These are phyloP conservation scores for Fraxinus anomala DNA, from an alignment of 257 asterid genomes.

Conservation along the genomic window DNA sequence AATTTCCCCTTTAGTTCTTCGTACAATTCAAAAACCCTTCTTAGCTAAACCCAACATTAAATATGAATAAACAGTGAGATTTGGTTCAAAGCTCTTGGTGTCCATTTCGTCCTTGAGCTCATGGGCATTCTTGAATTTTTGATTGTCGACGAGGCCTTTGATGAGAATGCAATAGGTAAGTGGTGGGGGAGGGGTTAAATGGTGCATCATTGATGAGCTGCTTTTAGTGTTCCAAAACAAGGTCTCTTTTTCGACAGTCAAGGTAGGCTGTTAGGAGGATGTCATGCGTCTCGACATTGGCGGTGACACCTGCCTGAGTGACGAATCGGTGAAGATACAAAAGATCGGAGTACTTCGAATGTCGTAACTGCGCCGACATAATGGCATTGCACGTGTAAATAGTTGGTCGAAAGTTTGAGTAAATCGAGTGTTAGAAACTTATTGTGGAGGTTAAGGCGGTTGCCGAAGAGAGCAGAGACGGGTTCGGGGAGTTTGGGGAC, in stretches of 20 bases:
- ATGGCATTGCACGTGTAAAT: constrained; percentile 55
- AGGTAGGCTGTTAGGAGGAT: constrained; percentile 65
- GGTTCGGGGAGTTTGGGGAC: constrained; percentile 89
- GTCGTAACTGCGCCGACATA: constrained; percentile 83
- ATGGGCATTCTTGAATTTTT: constrained; percentile 59
- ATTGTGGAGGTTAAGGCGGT: no score
- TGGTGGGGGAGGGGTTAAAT: constrained; percentile 33
- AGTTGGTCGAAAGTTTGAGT: constrained; percentile 65
- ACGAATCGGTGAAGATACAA: constrained; percentile 86
- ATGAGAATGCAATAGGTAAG: constrained; percentile 55
- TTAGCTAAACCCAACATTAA: no score
- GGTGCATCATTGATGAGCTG: constrained; percentile 72
- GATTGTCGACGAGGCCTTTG: constrained; percentile 71
- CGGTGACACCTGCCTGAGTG: constrained; percentile 79
- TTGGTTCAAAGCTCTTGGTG: constrained; percentile 57
- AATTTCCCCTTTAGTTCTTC: no score
- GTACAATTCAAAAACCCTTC: no score
- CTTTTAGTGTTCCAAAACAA: constrained; percentile 81
- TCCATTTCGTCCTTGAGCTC: constrained; percentile 73
- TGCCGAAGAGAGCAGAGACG: constrained; percentile 47
- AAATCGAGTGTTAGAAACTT: constrained; percentile 58
- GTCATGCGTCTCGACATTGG: constrained; percentile 69
- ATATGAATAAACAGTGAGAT: constrained; percentile 53
- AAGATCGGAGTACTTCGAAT: constrained; percentile 69
- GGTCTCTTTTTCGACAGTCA: constrained; percentile 75